Evolutionary conservation across 768 basidiomycete genomes (phyloP).

Genomic region (Suillus spraguei): DNA sequence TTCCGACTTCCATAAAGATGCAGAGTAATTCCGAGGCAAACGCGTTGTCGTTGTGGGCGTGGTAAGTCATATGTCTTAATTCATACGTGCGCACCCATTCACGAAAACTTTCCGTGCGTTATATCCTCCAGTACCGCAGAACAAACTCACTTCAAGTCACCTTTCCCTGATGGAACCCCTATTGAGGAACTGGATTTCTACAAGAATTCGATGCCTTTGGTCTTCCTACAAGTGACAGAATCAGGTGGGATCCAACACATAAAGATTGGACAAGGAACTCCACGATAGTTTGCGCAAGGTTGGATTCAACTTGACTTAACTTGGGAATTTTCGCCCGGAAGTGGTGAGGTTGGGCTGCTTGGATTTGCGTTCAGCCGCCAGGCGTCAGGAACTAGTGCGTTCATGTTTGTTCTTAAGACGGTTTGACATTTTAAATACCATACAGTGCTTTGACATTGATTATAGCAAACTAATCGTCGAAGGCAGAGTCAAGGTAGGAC

Average conservation of each 20-base stretch:
- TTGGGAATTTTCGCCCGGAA: background rate
- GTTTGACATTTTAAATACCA: background rate
- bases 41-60: slow-evolving; percentile 59
- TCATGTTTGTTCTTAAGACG: background rate
- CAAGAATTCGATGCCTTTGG: background rate
- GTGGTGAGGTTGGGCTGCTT: background rate
- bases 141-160: background rate
- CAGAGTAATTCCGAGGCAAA: slow-evolving; percentile 52
- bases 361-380: background rate
- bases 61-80: background rate
- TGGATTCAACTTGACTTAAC: slow-evolving; percentile 7
- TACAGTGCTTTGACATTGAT: slow-evolving; percentile 16
- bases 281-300: background rate
- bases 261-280: slow-evolving; percentile 3
- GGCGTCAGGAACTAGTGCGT: slow-evolving; percentile 1
- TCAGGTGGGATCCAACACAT: background rate
- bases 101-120: background rate
- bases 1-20: slow-evolving; percentile 48
- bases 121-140: background rate
- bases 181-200: background rate
- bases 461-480: background rate
- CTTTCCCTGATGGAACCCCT: background rate
- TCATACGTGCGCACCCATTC: background rate
- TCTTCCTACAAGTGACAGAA: background rate
- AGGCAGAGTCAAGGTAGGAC: slow-evolving; percentile 1